Percentiles rank a stretch among this genome's conserved stretches.
phyloP scores from a whole-genome alignment of 495 filamentous ascomycete genomes.

The Astrothelium subdiscretum region DNA sequence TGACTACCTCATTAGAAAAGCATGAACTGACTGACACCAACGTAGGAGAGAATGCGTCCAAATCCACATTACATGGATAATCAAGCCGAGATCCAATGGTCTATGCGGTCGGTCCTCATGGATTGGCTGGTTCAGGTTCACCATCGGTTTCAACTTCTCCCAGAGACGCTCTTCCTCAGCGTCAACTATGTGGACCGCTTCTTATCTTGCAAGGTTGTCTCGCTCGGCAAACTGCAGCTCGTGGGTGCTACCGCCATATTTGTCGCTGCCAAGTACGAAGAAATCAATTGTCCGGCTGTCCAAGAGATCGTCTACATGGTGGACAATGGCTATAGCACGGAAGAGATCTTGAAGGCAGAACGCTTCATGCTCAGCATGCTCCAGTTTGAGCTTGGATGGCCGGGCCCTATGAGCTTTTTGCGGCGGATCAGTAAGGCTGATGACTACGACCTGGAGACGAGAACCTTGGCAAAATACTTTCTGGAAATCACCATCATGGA shows the following conservation, averaged over 20 bases:
- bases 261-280: constrained; percentile 94
- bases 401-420: constrained; percentile 96
- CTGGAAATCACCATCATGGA: constrained; percentile 95
- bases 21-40: constrained; percentile 13
- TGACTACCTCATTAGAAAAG: neutral
- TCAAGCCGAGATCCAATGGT: constrained; percentile 97
- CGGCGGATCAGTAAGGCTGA: constrained; percentile 96
- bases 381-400: constrained; percentile 89
- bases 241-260: constrained; percentile 95
- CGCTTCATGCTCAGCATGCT: constrained; percentile 96
- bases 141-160: constrained; percentile 75
- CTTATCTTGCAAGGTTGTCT: constrained; percentile 87
- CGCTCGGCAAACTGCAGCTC: constrained; percentile 85
- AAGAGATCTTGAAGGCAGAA: constrained; percentile 95
- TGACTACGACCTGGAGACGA: constrained; percentile 91
- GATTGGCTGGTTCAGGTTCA: constrained; percentile 98
- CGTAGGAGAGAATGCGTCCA: constrained; percentile 66
- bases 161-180: constrained; percentile 86
- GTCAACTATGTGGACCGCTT: constrained; percentile 97
- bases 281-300: constrained; percentile 91
- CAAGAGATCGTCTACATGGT: constrained; percentile 98
- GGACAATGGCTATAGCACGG: constrained; percentile 72
- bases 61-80: constrained; percentile 92
- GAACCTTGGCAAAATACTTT: constrained; percentile 96
- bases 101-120: constrained; percentile 94